Percentiles rank a stretch among this genome's conserved stretches.
Conservation (phyloP, 2,329 filamentous ascomycete species). For the Cladosporium sp. region DNA sequence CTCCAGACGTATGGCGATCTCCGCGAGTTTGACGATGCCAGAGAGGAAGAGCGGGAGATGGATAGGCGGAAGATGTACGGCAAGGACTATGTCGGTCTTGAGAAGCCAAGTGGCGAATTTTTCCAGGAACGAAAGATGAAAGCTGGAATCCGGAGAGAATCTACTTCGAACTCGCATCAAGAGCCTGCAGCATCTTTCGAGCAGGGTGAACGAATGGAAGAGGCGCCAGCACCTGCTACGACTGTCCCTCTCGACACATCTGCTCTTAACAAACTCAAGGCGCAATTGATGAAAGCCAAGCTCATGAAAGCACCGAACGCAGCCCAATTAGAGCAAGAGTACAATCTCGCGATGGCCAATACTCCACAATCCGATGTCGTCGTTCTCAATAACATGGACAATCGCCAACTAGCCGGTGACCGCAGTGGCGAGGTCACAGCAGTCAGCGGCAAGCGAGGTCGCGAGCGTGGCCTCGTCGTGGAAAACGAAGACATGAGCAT, state of each 20-base stretch:
- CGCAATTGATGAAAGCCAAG: constrained; percentile 95
- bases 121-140: constrained; percentile 73
- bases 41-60: constrained; percentile 90
- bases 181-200: not conserved
- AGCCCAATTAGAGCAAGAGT: constrained; percentile 76
- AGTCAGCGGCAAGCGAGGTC: constrained; percentile 77
- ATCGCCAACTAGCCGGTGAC: constrained; percentile 80
- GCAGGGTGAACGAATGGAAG: constrained; percentile 62
- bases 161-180: constrained; percentile 12
- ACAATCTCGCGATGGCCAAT: constrained; percentile 71
- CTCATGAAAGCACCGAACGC: constrained; percentile 75
- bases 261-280: constrained; percentile 82
- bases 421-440: constrained; percentile 73
- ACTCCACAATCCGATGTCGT: constrained; percentile 67
- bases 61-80: constrained; percentile 83
- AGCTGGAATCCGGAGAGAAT: constrained; percentile 51
- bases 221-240: constrained; percentile 53
- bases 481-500: constrained; percentile 96
- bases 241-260: constrained; percentile 70
- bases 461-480: constrained; percentile 79
- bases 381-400: constrained; percentile 85
- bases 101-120: constrained; percentile 84
- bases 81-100: constrained; percentile 77
- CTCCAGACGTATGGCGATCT: constrained; percentile 79
- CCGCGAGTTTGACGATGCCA: constrained; percentile 84